Percentiles rank a stretch among this genome's conserved stretches.
Evolutionary conservation across 805 yeast species (phyloP).

Genomic region (Candida sonorensis): DNA sequence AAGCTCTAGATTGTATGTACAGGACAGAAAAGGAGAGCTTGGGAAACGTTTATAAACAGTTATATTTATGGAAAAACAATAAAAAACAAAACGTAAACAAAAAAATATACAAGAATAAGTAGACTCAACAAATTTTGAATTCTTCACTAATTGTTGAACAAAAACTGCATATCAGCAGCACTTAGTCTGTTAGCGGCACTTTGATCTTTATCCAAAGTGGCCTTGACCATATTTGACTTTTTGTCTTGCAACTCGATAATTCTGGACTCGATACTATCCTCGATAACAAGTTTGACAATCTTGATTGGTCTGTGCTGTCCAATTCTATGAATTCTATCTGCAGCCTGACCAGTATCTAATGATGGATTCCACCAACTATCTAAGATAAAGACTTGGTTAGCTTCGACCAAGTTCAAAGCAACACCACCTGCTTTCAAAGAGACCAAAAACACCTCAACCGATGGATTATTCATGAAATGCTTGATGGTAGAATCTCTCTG

Average conservation of each 20-base stretch:
- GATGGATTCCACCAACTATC: constrained; percentile 99
- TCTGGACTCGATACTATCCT: constrained; percentile 94
- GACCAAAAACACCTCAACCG: constrained; percentile 89
- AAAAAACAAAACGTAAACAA: too few relatives aligned
- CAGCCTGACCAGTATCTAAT: constrained; percentile 91
- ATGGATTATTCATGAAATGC: constrained; percentile 87
- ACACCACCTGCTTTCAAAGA: constrained; percentile 99
- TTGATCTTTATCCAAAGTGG: constrained; percentile 90
- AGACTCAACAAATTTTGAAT: too few relatives aligned
- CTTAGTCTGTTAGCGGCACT: constrained; percentile 84
- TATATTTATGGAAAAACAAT: too few relatives aligned
- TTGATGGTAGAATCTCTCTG: constrained; percentile 90
- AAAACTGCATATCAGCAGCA: constrained; percentile 90
- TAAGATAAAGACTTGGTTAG: constrained; percentile 89
- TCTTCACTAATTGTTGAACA: constrained; percentile 63
- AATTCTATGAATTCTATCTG: constrained; percentile 96
- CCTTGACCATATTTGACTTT: constrained; percentile 97
- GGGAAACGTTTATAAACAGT: too few relatives aligned
- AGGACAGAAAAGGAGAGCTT: too few relatives aligned
- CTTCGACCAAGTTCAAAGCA: constrained; percentile 92
- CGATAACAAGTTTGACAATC: constrained; percentile 88
- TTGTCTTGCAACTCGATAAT: constrained; percentile 94
- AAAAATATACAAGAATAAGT: too few relatives aligned
- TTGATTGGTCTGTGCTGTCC: constrained; percentile 94
- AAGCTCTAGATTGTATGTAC: too few relatives aligned